A percentile compares a stretch with the other conserved stretches of the same genome.
Evolutionary conservation across 208 protist species (phyloP).

Genomic region (Trichomonas gallinae): DNA sequence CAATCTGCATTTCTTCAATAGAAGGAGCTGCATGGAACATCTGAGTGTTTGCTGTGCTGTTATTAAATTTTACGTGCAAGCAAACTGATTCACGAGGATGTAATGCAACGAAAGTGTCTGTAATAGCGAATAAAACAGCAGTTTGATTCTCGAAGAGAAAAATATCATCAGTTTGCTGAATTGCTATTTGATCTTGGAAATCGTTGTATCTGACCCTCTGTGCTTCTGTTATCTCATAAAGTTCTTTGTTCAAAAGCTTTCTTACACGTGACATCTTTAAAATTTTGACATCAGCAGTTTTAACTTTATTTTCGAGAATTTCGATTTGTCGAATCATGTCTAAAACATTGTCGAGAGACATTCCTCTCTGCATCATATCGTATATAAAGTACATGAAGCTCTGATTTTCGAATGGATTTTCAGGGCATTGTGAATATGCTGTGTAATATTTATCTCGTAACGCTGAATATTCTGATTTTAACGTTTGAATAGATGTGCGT

Average conservation of each 20-base stretch:
- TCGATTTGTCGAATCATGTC: neutral
- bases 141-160: neutral
- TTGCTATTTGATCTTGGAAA: neutral
- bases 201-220: neutral
- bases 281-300: neutral
- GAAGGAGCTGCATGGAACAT: neutral
- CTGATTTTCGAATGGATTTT: neutral
- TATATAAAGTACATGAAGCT: neutral
- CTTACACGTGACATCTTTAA: neutral
- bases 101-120: neutral
- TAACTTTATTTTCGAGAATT: neutral
- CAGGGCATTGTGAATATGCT: neutral
- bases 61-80: neutral
- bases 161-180: neutral
- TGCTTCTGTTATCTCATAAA: neutral
- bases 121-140: neutral
- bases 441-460: neutral
- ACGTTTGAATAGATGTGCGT: neutral
- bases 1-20: neutral
- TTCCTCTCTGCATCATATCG: neutral
- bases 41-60: neutral
- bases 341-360: neutral
- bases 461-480: neutral
- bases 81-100: neutral
- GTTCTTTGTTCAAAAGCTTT: neutral